Percentiles rank a stretch among this genome's conserved stretches.
Evolutionary conservation across 129 eudicot species (phyloP).

Genomic region (Flaveria brownii): DNA sequence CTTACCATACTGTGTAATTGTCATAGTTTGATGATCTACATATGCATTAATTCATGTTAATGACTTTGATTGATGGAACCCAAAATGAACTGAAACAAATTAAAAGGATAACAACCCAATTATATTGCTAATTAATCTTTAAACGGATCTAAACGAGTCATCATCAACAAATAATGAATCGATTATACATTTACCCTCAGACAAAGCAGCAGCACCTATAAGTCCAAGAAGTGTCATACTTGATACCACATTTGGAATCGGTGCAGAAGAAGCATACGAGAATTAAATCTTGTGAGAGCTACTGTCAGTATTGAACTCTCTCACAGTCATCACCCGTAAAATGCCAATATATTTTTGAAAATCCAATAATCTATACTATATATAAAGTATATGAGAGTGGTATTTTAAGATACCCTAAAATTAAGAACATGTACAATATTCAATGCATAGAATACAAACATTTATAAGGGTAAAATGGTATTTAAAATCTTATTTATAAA

Average conservation of each 20-base stretch:
- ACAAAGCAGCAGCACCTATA: slow-evolving; percentile 51
- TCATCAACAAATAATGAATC: background rate
- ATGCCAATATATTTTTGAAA: background rate
- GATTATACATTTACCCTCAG: slow-evolving; percentile 29
- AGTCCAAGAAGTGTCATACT: slow-evolving; percentile 64
- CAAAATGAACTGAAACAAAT: background rate
- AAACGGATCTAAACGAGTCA: background rate
- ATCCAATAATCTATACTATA: background rate
- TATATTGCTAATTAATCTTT: background rate
- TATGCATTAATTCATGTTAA: background rate
- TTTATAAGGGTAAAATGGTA: too few relatives aligned
- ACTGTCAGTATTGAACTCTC: slow-evolving; percentile 46
- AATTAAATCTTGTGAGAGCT: background rate
- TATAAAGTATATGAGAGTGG: too few relatives aligned
- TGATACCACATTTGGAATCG: slow-evolving; percentile 31
- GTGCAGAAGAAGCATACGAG: too few relatives aligned
- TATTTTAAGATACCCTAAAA: too few relatives aligned
- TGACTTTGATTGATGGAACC: background rate
- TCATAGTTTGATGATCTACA: background rate
- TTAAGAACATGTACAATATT: too few relatives aligned
- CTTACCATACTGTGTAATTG: background rate
- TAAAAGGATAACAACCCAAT: background rate
- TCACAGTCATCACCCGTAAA: slow-evolving; percentile 87
- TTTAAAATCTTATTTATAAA: too few relatives aligned
- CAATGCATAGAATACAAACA: too few relatives aligned